Conservation (phyloP, 441 rosid species). For the Brassica balearica region DNA sequence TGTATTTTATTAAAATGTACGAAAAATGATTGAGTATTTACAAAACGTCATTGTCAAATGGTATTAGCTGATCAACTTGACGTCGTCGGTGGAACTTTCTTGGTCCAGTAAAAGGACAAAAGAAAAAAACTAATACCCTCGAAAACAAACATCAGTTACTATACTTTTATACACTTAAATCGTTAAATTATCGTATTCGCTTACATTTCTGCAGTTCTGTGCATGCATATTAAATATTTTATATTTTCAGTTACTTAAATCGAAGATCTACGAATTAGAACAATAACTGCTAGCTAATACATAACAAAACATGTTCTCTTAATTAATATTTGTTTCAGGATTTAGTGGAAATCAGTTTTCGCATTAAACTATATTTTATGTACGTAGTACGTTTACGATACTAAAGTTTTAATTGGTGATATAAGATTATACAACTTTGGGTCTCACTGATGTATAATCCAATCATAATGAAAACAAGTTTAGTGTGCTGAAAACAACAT, state of each 20-base stretch:
- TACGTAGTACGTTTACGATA: neutral
- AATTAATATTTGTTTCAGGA: neutral
- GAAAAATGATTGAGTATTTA: neutral
- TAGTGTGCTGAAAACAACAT: neutral
- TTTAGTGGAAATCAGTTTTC: neutral
- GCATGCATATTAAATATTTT: neutral
- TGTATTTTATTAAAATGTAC: too few relatives aligned
- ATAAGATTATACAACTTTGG: neutral
- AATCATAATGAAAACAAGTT: neutral
- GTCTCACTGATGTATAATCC: neutral
- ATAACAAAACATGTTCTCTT: neutral
- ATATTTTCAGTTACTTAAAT: neutral
- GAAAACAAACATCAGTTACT: constrained; percentile 12
- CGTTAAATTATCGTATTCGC: neutral
- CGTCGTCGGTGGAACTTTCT: constrained; percentile 39
- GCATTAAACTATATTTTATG: neutral
- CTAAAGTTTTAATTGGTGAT: neutral
- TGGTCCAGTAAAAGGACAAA: constrained; percentile 19
- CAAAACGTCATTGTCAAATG: constrained; percentile 33
- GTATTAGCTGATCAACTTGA: constrained; percentile 37
- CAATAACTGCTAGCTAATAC: neutral
- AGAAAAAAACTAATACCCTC: neutral
- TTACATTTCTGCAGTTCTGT: neutral
- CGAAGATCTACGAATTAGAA: constrained; percentile 8
- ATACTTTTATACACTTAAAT: neutral